A percentile compares a stretch with the other conserved stretches of the same genome.
phyloP scores from a whole-genome alignment of 345 rosid species.

The Melaleuca quinquenervia region DNA sequence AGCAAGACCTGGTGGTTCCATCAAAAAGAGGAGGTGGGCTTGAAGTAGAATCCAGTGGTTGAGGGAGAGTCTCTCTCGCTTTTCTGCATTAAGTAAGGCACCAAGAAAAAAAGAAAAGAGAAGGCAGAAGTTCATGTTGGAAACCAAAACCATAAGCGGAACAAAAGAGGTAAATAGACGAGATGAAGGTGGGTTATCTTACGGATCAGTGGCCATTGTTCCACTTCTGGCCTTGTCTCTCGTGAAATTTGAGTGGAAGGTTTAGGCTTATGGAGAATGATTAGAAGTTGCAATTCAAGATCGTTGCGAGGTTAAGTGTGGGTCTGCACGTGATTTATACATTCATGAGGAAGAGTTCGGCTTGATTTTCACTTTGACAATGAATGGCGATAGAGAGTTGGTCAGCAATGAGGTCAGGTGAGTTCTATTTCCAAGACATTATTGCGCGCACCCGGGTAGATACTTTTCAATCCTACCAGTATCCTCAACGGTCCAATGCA shows the following conservation, averaged over 20 bases:
- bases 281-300: not conserved
- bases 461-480: not conserved
- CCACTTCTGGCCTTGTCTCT: not conserved
- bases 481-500: not conserved
- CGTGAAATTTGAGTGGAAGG: not conserved
- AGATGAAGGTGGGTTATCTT: not conserved
- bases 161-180: not conserved
- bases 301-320: not conserved
- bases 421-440: not conserved
- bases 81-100: not conserved
- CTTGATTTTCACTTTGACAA: not conserved
- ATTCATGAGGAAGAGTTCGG: not conserved
- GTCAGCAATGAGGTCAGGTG: not conserved
- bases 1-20: slow-evolving; percentile 53
- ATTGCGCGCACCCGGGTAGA: not conserved
- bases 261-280: not conserved
- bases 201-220: not conserved
- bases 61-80: slow-evolving; percentile 31
- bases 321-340: not conserved
- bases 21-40: slow-evolving; percentile 65
- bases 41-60: slow-evolving; percentile 37
- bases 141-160: not conserved
- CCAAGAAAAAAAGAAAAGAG: not conserved
- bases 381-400: not conserved
- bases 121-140: not conserved